Evolutionary conservation across 306 rosid genomes (phyloP), one percentile per base, ranked within the genome.

Genomic region (Castanospermum australe): DNA sequence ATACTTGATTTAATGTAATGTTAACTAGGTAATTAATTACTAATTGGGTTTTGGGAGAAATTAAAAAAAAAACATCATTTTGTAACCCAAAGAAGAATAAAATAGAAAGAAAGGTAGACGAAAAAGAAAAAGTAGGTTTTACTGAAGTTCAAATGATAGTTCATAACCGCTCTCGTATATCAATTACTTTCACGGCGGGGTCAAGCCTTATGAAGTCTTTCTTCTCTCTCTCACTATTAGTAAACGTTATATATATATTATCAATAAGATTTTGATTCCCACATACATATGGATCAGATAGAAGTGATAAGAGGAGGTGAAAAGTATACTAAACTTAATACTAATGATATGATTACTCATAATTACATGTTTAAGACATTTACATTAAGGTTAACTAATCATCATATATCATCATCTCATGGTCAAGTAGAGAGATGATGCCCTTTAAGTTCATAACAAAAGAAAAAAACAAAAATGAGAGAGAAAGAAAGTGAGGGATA

Each of bases 361-460:
- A 79, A 82, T 82, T 83, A 88, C 89, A 87, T 41, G 76, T 69
- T 69, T 84, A 79, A n/a, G 30, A 83, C 44, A 76, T 86, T 76
- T 86, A 87, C 91, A 86, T 48, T 75, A 50, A 82, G 52, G 56
- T 83, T 83, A 83, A 80, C 63, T 68, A 76, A 76, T 60, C 45
- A 86, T 81, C 60, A 81, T n/a, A n/a, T n/a, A n/a, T 60, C 75
- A 72, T 56, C 77, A 72, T 80, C 90, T 77, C 84, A 55, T 10
- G 54, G 67, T 75, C n/a, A n/a, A n/a, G n/a, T n/a, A n/a, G n/a
- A n/a, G n/a, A n/a, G n/a, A n/a, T n/a, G n/a, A n/a, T n/a, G n/a
- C n/a, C n/a, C n/a, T n/a, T n/a, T n/a, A n/a, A n/a, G n/a, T n/a
- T n/a, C 68, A 59, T 51, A 54, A 45, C 21, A 57, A 67, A 5